A percentile compares a stretch with the other conserved stretches of the same genome.
Evolutionary conservation across 2,329 filamentous ascomycete species (phyloP).

Genomic region (Fusarium austroafricanum): DNA sequence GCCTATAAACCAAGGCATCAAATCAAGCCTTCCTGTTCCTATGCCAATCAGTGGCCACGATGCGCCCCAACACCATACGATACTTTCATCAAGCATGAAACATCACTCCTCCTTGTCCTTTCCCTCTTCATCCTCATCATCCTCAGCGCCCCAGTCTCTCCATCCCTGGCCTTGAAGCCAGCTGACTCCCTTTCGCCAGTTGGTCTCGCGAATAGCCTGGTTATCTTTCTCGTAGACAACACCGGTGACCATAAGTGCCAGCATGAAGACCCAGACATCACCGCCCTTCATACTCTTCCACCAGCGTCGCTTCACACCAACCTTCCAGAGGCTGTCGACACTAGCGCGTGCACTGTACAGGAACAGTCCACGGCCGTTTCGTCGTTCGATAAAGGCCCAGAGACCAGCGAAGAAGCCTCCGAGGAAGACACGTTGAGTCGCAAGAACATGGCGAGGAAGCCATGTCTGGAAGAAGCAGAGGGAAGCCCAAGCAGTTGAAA

Average conservation of each 20-base stretch:
- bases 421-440: conserved; percentile 89
- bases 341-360: conserved; percentile 82
- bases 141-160: conserved; percentile 71
- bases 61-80: conserved; percentile 36
- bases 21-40: conserved; percentile 20
- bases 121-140: conserved; percentile 58
- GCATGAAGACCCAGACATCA: conserved; percentile 85
- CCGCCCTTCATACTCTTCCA: conserved; percentile 86
- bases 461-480: conserved; percentile 89
- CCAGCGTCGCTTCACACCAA: conserved; percentile 89
- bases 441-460: conserved; percentile 78
- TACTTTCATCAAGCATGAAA: conserved; percentile 36
- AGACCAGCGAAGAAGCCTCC: conserved; percentile 87
- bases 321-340: conserved; percentile 89
- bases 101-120: conserved; percentile 48
- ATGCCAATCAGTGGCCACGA: conserved; percentile 4
- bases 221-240: conserved; percentile 80
- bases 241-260: conserved; percentile 81
- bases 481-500: conserved; percentile 87
- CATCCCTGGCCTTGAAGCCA: conserved; percentile 82
- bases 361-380: conserved; percentile 74
- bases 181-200: conserved; percentile 77
- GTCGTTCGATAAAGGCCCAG: conserved; percentile 82
- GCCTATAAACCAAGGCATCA: conserved; percentile 13
- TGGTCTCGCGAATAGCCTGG: conserved; percentile 72